These are phyloP conservation scores for Hymenochaete sp. DNA, from an alignment of 1,284 basidiomycete species.

Conservation along the genomic window DNA sequence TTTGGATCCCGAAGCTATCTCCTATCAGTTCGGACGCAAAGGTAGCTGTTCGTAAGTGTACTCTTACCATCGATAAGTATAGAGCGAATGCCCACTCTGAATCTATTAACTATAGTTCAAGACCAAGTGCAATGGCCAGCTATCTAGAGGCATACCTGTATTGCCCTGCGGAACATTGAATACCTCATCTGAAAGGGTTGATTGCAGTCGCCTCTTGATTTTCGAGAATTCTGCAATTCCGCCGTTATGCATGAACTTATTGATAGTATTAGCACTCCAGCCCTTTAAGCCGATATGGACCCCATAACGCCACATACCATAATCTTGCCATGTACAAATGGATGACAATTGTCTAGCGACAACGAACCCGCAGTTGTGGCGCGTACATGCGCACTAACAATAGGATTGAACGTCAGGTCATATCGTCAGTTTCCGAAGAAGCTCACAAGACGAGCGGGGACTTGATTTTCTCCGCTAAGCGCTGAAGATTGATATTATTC, in stretches of 20 bases:
- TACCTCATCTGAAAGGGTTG: constrained; percentile 67
- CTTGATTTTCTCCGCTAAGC: constrained; percentile 91
- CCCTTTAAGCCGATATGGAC: neutral
- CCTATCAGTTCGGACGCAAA: constrained; percentile 9
- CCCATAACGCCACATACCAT: constrained; percentile 50
- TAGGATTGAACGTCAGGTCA: constrained; percentile 1
- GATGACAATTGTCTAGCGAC: constrained; percentile 91
- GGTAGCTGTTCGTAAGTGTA: neutral
- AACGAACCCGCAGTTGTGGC: constrained; percentile 81
- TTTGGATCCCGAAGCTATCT: constrained; percentile 73
- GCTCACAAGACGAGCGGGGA: constrained; percentile 85
- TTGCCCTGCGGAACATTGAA: constrained; percentile 85
- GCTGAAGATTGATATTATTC: constrained; percentile 86
- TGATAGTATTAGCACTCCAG: constrained; percentile 5
- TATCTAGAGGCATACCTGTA: constrained; percentile 50
- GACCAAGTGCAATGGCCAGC: neutral
- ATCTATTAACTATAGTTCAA: constrained; percentile 37
- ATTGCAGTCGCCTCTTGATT: constrained; percentile 77
- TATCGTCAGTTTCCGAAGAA: constrained; percentile 4
- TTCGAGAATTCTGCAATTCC: constrained; percentile 73
- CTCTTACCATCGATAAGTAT: constrained; percentile 71
- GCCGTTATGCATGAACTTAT: constrained; percentile 93
- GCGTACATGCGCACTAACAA: constrained; percentile 73
- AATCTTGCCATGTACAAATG: constrained; percentile 78
- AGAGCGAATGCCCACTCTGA: constrained; percentile 95